Percentiles rank a stretch among this genome's conserved stretches.
Conservation (phyloP, 306 rosid genomes). For the Clitoria ternatea region DNA sequence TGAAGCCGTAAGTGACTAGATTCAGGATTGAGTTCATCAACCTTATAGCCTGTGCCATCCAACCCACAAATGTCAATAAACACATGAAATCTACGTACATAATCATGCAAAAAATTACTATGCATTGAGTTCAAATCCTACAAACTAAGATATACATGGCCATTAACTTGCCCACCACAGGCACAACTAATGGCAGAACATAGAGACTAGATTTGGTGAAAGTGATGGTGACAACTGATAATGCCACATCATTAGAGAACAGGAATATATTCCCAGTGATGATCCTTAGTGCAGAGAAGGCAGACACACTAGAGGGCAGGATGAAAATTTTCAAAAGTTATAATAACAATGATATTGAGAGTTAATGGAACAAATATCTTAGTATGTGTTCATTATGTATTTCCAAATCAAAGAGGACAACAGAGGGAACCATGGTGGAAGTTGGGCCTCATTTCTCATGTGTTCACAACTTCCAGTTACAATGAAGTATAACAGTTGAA, state of each 20-base stretch:
- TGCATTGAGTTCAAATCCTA: neutral
- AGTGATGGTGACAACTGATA: neutral
- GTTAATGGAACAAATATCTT: neutral
- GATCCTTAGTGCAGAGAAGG: neutral
- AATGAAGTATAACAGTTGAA: neutral
- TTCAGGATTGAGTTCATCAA: constrained; percentile 65
- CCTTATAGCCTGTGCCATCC: constrained; percentile 56
- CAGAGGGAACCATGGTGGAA: neutral
- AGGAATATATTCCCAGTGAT: neutral
- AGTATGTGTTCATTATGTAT: neutral
- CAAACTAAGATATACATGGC: neutral
- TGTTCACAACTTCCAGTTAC: constrained; percentile 9
- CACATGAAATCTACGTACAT: neutral
- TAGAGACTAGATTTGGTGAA: neutral
- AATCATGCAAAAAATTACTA: neutral
- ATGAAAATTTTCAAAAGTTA: neutral
- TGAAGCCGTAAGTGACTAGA: constrained; percentile 73
- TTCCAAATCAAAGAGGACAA: neutral
- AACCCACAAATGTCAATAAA: constrained; percentile 36
- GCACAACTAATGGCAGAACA: neutral
- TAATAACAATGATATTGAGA: neutral
- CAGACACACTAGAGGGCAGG: neutral
- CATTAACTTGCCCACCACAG: neutral
- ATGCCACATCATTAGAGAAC: neutral
- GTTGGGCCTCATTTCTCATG: neutral